These are phyloP conservation scores for Barbatosphaeria neglecta DNA, from an alignment of 495 filamentous ascomycete species.

Conservation along the genomic window DNA sequence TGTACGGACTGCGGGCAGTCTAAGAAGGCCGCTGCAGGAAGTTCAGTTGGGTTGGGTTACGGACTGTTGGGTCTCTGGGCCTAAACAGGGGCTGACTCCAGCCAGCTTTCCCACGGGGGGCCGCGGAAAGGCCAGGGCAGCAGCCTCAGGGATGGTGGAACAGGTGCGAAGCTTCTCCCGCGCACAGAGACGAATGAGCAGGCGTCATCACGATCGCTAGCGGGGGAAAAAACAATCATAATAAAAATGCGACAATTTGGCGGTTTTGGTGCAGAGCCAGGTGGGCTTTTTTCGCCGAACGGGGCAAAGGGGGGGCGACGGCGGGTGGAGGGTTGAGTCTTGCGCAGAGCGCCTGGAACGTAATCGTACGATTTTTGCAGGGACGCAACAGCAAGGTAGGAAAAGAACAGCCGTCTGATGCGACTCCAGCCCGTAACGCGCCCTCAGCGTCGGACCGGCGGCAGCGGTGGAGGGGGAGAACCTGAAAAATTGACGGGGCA, in stretches of 20 bases:
- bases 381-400: constrained; percentile 7
- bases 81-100: no score
- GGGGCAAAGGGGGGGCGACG: background rate
- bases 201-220: background rate
- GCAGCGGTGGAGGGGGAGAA: background rate
- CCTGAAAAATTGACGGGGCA: background rate
- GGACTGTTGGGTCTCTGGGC: no score
- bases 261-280: no score
- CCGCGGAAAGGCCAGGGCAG: background rate
- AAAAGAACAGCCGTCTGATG: background rate
- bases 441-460: background rate
- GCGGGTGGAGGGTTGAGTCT: no score
- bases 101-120: no score
- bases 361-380: constrained; percentile 17
- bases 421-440: background rate
- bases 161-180: background rate
- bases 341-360: background rate
- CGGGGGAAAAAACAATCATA: background rate
- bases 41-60: no score
- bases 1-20: no score
- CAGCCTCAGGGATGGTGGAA: background rate
- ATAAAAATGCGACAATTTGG: background rate
- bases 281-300: no score
- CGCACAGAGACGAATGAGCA: background rate
- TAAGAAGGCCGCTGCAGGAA: no score